Conservation (phyloP, 805 yeast species). For the Clavispora fructus region DNA sequence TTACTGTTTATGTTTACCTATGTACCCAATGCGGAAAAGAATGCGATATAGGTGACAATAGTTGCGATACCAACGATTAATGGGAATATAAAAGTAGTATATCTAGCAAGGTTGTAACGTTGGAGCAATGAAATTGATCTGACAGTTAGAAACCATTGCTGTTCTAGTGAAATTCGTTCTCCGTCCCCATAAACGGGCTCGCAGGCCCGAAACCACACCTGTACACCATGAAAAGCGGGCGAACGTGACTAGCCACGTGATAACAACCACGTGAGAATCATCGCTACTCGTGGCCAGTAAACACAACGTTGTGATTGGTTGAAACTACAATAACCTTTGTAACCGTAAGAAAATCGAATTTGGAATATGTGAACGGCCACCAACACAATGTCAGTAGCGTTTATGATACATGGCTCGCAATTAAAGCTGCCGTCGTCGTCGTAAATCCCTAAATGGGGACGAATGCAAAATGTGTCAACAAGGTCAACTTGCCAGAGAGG, state of each 20-base stretch:
- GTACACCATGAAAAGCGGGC: no score
- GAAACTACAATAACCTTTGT: background rate
- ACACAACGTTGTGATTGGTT: background rate
- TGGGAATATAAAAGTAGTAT: no score
- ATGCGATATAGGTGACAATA: background rate
- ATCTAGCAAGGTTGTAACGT: no score
- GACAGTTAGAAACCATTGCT: no score
- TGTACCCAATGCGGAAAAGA: slow-evolving; percentile 1
- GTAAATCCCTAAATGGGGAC: background rate
- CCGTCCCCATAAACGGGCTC: no score
- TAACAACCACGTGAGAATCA: background rate
- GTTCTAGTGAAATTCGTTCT: no score
- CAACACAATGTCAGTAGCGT: background rate
- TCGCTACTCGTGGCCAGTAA: background rate
- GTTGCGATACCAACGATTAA: background rate
- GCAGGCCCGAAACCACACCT: no score
- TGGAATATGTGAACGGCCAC: background rate
- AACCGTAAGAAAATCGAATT: background rate
- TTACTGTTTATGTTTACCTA: slow-evolving; percentile 3
- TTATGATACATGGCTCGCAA: background rate
- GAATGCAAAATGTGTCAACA: background rate
- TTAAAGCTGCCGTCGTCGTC: background rate
- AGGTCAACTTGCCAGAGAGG: background rate
- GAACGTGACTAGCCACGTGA: background rate
- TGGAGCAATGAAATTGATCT: no score